These are phyloP conservation scores for Platismatia glauca DNA, from an alignment of 495 filamentous ascomycete species.

Conservation along the genomic window DNA sequence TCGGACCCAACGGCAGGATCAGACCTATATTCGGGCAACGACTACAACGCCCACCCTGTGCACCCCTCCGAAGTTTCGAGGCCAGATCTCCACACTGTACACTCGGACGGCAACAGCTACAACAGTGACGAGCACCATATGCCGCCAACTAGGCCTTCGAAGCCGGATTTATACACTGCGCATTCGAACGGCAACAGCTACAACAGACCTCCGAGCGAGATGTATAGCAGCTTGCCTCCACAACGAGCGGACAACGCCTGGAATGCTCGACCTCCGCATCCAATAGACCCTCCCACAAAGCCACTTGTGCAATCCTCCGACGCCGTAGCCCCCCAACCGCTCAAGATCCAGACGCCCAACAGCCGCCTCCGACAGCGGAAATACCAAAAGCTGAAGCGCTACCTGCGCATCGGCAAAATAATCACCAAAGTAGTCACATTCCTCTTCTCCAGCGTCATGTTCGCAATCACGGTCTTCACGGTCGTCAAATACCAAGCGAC, in stretches of 20 bases:
- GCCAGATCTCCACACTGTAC: not conserved
- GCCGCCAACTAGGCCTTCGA: not conserved
- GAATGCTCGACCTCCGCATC: not conserved
- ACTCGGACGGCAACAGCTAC: not conserved
- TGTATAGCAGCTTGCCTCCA: not conserved
- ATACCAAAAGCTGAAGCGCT: constrained; percentile 11
- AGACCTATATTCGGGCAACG: not conserved
- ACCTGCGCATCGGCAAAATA: constrained; percentile 10
- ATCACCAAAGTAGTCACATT: constrained; percentile 6
- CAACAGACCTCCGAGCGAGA: not conserved
- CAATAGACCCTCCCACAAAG: not conserved
- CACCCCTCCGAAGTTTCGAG: not conserved
- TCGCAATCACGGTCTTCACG: constrained; percentile 13
- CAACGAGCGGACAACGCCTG: not conserved
- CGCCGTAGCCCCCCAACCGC: not conserved
- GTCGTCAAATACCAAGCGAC: constrained; percentile 9
- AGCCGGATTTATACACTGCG: not conserved
- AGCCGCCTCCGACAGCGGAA: constrained; percentile 2
- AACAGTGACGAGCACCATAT: not conserved
- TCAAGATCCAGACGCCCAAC: not conserved
- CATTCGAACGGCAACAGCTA: constrained; percentile 1
- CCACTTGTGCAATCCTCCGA: not conserved
- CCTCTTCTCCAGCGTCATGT: constrained; percentile 14
- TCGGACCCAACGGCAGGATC: not conserved
- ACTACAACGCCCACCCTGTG: not conserved